Percentiles rank a stretch among this genome's conserved stretches.
These are phyloP conservation scores for Glycine soja DNA, from an alignment of 306 rosid species.

Conservation along the genomic window DNA sequence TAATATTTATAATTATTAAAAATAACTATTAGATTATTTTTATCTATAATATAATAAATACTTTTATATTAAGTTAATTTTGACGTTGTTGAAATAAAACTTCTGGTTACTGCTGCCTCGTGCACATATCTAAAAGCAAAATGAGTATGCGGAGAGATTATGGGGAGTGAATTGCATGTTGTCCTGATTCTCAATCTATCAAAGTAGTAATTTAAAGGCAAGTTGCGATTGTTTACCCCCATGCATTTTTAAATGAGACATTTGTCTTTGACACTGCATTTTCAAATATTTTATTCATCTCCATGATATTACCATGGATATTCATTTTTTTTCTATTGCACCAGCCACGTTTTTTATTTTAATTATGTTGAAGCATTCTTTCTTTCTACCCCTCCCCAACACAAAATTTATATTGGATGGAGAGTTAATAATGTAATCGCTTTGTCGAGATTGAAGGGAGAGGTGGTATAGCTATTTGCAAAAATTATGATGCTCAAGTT, in stretches of 20 bases:
- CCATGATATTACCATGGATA: neutral
- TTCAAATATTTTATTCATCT: neutral
- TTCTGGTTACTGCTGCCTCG: too few relatives aligned
- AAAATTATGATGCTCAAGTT: neutral
- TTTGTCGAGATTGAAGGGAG: too few relatives aligned
- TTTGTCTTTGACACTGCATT: conserved; percentile 7
- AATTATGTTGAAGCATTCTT: neutral
- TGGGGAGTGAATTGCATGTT: neutral
- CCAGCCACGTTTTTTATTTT: neutral
- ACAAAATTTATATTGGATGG: neutral
- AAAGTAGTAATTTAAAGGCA: neutral
- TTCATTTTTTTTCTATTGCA: neutral
- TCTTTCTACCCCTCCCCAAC: too few relatives aligned
- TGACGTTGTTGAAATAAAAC: too few relatives aligned
- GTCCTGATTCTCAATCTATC: neutral
- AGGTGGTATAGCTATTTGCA: neutral
- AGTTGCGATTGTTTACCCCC: neutral
- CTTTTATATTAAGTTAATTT: too few relatives aligned
- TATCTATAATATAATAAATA: too few relatives aligned
- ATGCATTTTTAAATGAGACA: neutral
- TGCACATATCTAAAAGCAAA: too few relatives aligned
- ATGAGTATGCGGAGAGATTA: too few relatives aligned
- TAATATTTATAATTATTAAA: too few relatives aligned
- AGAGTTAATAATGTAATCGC: neutral
- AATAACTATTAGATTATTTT: too few relatives aligned